A percentile compares a stretch with the other conserved stretches of the same genome.
Conservation (phyloP, 208 protist species). For the Naegleria fowleri region DNA sequence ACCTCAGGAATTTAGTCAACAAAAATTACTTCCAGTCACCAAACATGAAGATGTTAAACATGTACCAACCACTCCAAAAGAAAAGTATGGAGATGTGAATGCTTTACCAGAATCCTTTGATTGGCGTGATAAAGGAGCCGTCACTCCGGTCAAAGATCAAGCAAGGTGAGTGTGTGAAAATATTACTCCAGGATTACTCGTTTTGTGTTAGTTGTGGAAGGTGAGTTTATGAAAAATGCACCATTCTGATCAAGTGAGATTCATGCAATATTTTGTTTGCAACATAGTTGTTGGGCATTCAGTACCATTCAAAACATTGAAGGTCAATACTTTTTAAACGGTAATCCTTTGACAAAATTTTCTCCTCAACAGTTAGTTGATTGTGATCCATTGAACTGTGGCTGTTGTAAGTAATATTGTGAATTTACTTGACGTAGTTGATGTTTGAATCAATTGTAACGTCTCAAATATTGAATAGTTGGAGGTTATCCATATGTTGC, state of each 20-base stretch:
- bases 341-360: constrained; percentile 61
- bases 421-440: neutral
- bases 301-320: constrained; percentile 81
- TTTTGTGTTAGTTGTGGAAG: neutral
- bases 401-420: neutral
- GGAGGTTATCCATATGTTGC: neutral
- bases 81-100: neutral
- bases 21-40: neutral
- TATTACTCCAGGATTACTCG: too few species aligned
- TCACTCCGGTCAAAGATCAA: constrained; percentile 13
- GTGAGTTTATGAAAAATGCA: neutral
- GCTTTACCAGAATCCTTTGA: constrained; percentile 4
- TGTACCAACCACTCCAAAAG: neutral
- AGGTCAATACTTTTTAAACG: constrained; percentile 53
- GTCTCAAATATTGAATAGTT: neutral
- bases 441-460: too few species aligned
- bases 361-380: constrained; percentile 88
- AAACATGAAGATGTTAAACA: neutral
- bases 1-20: neutral
- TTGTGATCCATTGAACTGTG: constrained; percentile 48
- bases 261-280: too few species aligned
- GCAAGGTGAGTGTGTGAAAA: neutral
- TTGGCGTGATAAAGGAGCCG: constrained; percentile 14
- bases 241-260: too few species aligned
- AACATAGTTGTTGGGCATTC: constrained; percentile 87